Evolutionary conservation across 2,329 filamentous ascomycete species (phyloP).

Genomic region (Coniochaeta hoffmannii): DNA sequence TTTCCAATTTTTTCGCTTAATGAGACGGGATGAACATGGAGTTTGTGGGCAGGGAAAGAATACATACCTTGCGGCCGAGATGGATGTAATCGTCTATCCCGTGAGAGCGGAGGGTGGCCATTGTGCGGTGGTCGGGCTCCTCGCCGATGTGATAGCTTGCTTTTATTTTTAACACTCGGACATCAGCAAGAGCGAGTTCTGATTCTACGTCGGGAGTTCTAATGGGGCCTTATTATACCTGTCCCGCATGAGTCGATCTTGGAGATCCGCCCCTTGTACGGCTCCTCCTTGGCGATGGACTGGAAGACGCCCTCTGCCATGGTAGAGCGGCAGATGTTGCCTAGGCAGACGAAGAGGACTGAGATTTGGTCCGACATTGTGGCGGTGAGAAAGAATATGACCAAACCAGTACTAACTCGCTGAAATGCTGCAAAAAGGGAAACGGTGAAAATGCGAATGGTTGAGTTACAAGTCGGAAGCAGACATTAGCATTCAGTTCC

Average conservation of each 20-base stretch:
- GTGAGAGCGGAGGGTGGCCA: constrained; percentile 66
- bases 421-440: not conserved
- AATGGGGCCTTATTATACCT: too few relatives aligned
- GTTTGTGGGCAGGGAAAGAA: not conserved
- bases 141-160: constrained; percentile 78
- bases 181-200: too few relatives aligned
- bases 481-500: not conserved
- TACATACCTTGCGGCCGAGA: constrained; percentile 63
- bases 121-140: constrained; percentile 73
- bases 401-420: not conserved
- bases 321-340: constrained; percentile 89
- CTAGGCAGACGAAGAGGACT: constrained; percentile 91
- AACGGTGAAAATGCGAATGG: not conserved
- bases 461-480: not conserved
- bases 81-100: constrained; percentile 74
- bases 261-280: constrained; percentile 52
- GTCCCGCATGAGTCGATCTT: constrained; percentile 86
- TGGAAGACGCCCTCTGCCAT: constrained; percentile 96
- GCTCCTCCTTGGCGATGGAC: constrained; percentile 54
- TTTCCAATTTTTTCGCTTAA: not conserved
- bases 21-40: not conserved
- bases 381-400: not conserved
- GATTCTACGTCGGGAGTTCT: too few relatives aligned
- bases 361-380: constrained; percentile 35
- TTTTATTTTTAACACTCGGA: too few relatives aligned